Percentiles rank a stretch among this genome's conserved stretches.
Conservation (phyloP, 768 basidiomycete genomes). For the Pisolithus orientalis region DNA sequence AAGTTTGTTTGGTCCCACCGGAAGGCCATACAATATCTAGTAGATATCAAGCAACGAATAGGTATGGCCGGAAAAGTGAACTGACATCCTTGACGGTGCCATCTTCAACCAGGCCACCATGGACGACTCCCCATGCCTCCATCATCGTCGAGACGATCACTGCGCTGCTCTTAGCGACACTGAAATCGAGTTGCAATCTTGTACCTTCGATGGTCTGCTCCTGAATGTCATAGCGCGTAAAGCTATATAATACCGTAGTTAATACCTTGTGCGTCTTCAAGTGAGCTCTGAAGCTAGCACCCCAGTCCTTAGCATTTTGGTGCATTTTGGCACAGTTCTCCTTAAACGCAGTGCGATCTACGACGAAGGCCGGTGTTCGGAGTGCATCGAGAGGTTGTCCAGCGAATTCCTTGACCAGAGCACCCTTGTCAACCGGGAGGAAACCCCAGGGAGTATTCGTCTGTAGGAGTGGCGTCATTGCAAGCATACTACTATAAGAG, state of each 20-base stretch:
- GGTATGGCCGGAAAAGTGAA: slow-evolving; percentile 5
- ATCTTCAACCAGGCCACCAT: slow-evolving; percentile 61
- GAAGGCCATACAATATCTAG: slow-evolving; percentile 79
- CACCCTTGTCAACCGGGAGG: slow-evolving; percentile 39
- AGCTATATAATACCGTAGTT: background rate
- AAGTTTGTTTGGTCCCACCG: slow-evolving; percentile 64
- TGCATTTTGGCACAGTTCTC: slow-evolving; percentile 74
- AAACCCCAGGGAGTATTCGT: slow-evolving; percentile 42
- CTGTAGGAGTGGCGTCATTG: slow-evolving; percentile 30
- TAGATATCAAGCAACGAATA: slow-evolving; percentile 3
- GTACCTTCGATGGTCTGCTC: slow-evolving; percentile 70
- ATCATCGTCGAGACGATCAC: slow-evolving; percentile 78
- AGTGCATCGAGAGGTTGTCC: slow-evolving; percentile 51
- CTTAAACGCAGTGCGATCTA: slow-evolving; percentile 68
- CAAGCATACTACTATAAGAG: too few species aligned
- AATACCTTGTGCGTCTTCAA: slow-evolving; percentile 78
- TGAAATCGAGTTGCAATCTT: slow-evolving; percentile 57
- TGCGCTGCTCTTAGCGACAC: slow-evolving; percentile 46
- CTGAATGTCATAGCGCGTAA: slow-evolving; percentile 5
- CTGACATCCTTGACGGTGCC: slow-evolving; percentile 74
- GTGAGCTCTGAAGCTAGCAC: slow-evolving; percentile 72
- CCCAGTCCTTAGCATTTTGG: slow-evolving; percentile 55
- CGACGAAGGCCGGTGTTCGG: slow-evolving; percentile 72
- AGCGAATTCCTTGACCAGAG: slow-evolving; percentile 47
- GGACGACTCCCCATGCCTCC: slow-evolving; percentile 74